Conservation (phyloP, 305 asterid genomes). For the Plantago coronopus region DNA sequence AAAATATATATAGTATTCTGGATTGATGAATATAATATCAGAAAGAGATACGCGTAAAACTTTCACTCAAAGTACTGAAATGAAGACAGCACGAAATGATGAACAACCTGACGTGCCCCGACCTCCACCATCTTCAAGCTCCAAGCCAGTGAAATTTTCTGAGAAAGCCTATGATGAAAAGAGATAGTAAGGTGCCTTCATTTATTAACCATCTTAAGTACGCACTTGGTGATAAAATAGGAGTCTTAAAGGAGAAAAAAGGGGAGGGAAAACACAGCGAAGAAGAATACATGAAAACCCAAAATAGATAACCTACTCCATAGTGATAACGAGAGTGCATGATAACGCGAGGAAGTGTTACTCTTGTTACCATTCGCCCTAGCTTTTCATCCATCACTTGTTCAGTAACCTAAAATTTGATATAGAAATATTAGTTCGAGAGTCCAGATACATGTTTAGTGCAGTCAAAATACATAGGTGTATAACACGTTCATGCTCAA, state of each 20-base stretch:
- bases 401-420: constrained; percentile 65
- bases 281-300: not conserved
- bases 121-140: constrained; percentile 99
- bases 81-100: constrained; percentile 9
- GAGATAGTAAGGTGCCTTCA: constrained; percentile 9
- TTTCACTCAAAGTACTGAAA: not conserved
- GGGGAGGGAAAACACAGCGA: too few species aligned
- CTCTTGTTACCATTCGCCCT: constrained; percentile 81
- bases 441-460: not conserved
- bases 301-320: constrained; percentile 49
- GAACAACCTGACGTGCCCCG: constrained; percentile 93
- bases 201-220: not conserved
- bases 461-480: not conserved
- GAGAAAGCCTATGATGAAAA: constrained; percentile 71
- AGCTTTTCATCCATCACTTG: constrained; percentile 84
- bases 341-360: constrained; percentile 94
- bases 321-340: constrained; percentile 96
- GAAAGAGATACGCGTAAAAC: not conserved
- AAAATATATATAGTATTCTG: too few species aligned
- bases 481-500: not conserved
- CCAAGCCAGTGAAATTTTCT: constrained; percentile 92
- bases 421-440: not conserved
- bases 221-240: not conserved
- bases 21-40: too few species aligned
- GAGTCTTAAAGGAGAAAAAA: not conserved